Base-by-base conservation (phyloP, 2,329 filamentous ascomycete genomes). In the Claviceps sp. region DNA sequence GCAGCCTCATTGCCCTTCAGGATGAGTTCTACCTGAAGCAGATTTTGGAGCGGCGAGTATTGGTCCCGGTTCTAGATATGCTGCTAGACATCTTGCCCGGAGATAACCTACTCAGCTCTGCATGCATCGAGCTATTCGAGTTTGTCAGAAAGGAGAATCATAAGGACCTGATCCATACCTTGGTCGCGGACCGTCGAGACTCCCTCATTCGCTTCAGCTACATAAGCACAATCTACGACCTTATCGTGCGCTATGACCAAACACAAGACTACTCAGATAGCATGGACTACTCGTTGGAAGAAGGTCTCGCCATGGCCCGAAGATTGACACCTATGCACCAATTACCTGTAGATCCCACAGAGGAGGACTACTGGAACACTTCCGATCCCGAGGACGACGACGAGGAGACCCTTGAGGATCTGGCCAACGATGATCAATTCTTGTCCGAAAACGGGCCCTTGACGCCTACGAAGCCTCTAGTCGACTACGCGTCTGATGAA, bases 321-420 rank as follows among this genome's bases (percentile, higher is more conserved):
- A 70, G 70, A 52, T 69, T 68, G 20, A 60, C 66, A 9, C 65
- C 68, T 2, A 72, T 50, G 60, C 69, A 55, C 85, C 89, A 95
- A 50, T 66, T 79, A 9, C 56, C 66, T 1, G 78, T 90, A 62
- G 91, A 96, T 63, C 77, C 83, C 5, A 82, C 84, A 11, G 88
- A 96, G 65, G 91, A 96, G 61, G 88, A 91, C 44, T 98, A 97
- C 66, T 97, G 94, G 77, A 91, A 95, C 60, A 81, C 79, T 0
- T 88, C 86, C 1, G 90, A 96, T 59, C 87, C 93, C 46, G 85
- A 90, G 54, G 89, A 95, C 6, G 87, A 88, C 13, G 73, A 82
- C 55, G 71, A 73, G 56, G 59, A 69, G 52, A 58, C 59, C 50
- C 57, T 60, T 60, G 49, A 47, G 8, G 51, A 49, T 8, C 55